Evolutionary conservation across 169 alveolate genomes (phyloP).

Genomic region (Plasmodium adleri): DNA sequence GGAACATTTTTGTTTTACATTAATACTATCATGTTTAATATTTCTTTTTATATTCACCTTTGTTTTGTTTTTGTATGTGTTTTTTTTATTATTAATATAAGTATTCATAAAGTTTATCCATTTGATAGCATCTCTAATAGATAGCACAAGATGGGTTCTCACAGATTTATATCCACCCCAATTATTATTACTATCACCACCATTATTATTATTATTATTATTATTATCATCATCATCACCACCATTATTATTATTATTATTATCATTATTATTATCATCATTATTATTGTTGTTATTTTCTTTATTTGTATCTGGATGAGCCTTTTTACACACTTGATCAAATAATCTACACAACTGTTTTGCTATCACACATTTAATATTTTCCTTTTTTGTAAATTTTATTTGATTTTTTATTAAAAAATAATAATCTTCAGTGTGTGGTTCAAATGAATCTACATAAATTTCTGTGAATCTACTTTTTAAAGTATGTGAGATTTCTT

Average conservation of each 20-base stretch:
- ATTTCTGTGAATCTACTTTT: slow-evolving; percentile 98
- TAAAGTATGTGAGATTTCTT: slow-evolving; percentile 99
- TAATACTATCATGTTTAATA: background rate
- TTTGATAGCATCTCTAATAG: slow-evolving; percentile 48
- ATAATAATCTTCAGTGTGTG: slow-evolving; percentile 67
- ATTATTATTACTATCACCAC: no score
- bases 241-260: no score
- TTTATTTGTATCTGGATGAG: background rate
- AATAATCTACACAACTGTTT: slow-evolving; percentile 24
- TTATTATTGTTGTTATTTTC: background rate
- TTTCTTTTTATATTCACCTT: background rate
- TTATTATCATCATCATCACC: no score
- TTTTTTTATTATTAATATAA: slow-evolving; percentile 12
- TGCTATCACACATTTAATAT: slow-evolving; percentile 16
- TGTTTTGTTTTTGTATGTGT: background rate
- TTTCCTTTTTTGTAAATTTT: slow-evolving; percentile 25
- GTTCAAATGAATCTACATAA: slow-evolving; percentile 88
- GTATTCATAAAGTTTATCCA: slow-evolving; percentile 58
- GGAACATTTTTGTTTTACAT: no score
- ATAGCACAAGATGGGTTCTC: slow-evolving; percentile 2
- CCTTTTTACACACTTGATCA: slow-evolving; percentile 51
- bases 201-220: no score
- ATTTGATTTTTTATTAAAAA: slow-evolving; percentile 50
- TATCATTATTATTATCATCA: background rate
- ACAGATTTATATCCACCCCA: background rate